Percentiles rank a stretch among this genome's conserved stretches.
phyloP scores from a whole-genome alignment of 129 eudicot genomes.

The Sambucus nigra region DNA sequence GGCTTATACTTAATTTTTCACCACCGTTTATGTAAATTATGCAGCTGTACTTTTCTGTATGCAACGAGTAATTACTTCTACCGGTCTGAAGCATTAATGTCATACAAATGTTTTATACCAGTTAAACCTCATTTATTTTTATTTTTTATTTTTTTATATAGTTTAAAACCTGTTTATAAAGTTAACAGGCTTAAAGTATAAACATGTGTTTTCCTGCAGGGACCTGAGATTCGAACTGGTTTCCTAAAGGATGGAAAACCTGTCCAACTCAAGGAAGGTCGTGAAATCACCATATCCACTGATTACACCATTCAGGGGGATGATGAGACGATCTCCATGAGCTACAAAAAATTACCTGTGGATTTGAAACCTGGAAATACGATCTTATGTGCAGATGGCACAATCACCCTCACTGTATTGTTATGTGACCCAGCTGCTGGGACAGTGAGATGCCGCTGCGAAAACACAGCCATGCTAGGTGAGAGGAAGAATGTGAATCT shows the following conservation, averaged over 20 bases:
- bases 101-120: background rate
- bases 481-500: constrained; percentile 85
- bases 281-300: constrained; percentile 67
- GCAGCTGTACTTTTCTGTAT: too few relatives aligned
- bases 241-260: constrained; percentile 71
- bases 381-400: constrained; percentile 89
- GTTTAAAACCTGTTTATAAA: background rate
- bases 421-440: constrained; percentile 67
- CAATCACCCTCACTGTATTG: constrained; percentile 64
- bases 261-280: constrained; percentile 77
- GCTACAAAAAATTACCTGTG: constrained; percentile 70
- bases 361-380: constrained; percentile 84
- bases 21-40: too few relatives aligned
- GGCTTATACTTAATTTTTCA: too few relatives aligned
- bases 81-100: too few relatives aligned
- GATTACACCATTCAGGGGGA: constrained; percentile 80
- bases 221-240: constrained; percentile 98
- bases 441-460: constrained; percentile 79
- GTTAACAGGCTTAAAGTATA: background rate
- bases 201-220: constrained; percentile 36
- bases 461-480: constrained; percentile 80
- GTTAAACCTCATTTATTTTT: background rate
- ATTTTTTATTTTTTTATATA: background rate
- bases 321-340: constrained; percentile 66
- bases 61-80: too few relatives aligned